Evolutionary conservation across 106 monocot species (phyloP).

Genomic region (Dendrobium nobile): DNA sequence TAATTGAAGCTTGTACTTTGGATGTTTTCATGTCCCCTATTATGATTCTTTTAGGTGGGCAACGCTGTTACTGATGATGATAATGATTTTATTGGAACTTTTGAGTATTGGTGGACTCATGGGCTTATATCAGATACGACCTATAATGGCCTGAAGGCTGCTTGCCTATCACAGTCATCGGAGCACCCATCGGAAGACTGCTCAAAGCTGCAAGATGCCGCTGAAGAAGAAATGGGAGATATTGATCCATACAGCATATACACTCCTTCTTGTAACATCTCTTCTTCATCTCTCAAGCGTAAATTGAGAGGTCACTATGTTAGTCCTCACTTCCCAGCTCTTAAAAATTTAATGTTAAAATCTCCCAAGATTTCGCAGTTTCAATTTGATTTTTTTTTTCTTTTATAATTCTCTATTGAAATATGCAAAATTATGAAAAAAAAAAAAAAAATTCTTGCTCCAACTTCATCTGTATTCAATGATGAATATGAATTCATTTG

Average conservation of each 20-base stretch:
- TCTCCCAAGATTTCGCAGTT: background rate
- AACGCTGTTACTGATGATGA: conserved; percentile 98
- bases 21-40: conserved; percentile 1
- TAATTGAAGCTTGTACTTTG: background rate
- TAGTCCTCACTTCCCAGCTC: conserved; percentile 18
- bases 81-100: conserved; percentile 85
- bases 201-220: conserved; percentile 39
- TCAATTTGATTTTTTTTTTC: background rate
- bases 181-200: conserved; percentile 68
- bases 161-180: conserved; percentile 49
- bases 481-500: background rate
- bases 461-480: background rate
- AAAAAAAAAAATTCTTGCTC: background rate
- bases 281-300: conserved; percentile 22
- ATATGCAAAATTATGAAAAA: background rate
- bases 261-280: conserved; percentile 51
- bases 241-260: conserved; percentile 95
- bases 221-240: conserved; percentile 57
- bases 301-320: conserved; percentile 74
- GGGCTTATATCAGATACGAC: conserved; percentile 80
- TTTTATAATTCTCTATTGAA: background rate
- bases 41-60: conserved; percentile 48
- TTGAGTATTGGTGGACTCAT: conserved; percentile 99
- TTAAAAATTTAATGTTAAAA: background rate
- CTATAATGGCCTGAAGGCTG: conserved; percentile 45